Evolutionary conservation across 768 basidiomycete genomes (phyloP).

Genomic region (Collybia mongolica): DNA sequence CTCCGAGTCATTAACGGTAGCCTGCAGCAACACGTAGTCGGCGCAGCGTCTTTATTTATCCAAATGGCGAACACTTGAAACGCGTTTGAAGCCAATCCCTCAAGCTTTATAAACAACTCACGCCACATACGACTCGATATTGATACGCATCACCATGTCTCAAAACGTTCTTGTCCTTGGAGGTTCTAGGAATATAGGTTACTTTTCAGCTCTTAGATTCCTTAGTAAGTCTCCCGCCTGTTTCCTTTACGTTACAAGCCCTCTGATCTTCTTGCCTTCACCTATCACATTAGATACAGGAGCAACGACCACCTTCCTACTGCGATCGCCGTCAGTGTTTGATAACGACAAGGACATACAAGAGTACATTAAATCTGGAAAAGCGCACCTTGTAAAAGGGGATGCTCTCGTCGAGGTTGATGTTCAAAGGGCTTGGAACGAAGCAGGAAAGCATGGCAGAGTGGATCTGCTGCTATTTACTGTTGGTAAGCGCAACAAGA

Average conservation of each 20-base stretch:
- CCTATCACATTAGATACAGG: slow-evolving; percentile 45
- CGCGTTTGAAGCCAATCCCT: too few species aligned
- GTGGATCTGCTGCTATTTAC: slow-evolving; percentile 62
- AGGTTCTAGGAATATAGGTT: slow-evolving; percentile 58
- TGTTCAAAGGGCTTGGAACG: slow-evolving; percentile 50
- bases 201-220: slow-evolving; percentile 44
- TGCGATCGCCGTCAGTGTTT: slow-evolving; percentile 52
- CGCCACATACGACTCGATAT: too few species aligned
- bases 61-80: too few species aligned
- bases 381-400: slow-evolving; percentile 55
- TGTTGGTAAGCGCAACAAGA: slow-evolving; percentile 42
- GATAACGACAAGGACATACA: slow-evolving; percentile 56
- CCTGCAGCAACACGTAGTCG: too few species aligned
- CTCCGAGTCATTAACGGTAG: too few species aligned
- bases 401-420: slow-evolving; percentile 57
- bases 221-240: slow-evolving; percentile 32
- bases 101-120: too few species aligned
- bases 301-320: slow-evolving; percentile 60
- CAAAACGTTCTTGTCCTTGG: slow-evolving; percentile 45
- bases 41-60: too few species aligned
- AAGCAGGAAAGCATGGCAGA: slow-evolving; percentile 31
- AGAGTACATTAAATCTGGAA: slow-evolving; percentile 44
- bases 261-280: neutral
- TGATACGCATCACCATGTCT: neutral
- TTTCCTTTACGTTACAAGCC: neutral